Base-by-base conservation (phyloP, 345 rosid genomes). In the Eucalyptus paniculata region DNA sequence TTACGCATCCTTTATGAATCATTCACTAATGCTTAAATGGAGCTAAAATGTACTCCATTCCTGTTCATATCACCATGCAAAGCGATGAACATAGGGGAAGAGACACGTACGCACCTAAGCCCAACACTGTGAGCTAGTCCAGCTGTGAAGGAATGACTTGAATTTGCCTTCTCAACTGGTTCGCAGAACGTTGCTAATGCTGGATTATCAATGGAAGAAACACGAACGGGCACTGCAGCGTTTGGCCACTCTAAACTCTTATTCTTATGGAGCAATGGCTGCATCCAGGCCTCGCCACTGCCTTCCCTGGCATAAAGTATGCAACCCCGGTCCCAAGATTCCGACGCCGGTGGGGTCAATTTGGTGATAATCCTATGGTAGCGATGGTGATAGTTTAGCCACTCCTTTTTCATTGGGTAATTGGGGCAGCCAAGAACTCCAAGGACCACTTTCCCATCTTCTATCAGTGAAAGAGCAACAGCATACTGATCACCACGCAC, bases 401-500 rank as follows among this genome's bases (percentile, higher is more conserved):
- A 93, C 87, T 96, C 99, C 91, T 94, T 96, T 93, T 94, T 96
- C 94, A 94, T 91, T 15, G 99, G 98, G 91, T 97, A 97, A 86
- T 97, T 96, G 82, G 99, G 99, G 91, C 98, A 97, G 45, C 99
- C 99, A 80, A 97, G 96, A 81, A 96, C 97, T 18, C 99, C 99
- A 58, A 97, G 87, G 37, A 97, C 93, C 72, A 95, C 94, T 91
- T 95, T 90, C 87, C 99, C 97, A 8, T 95, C 93, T 93, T 96
- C 98, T 16, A 97, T 95, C 93, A 97, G 92, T 83, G 97, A 96
- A 82, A 97, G 88, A n/a, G 99, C 99, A 65, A 96, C 95, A 60
- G 99, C 99, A 53, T 97, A 97, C 91, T 97, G 99, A 91, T 96
- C 97, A 42, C 97, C 99, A 49, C 99, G 97, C n/a, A 97, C 95